Conservation (phyloP, 371 early-diverging fungal genomes). For the Polyrhizophydium stewartii region DNA sequence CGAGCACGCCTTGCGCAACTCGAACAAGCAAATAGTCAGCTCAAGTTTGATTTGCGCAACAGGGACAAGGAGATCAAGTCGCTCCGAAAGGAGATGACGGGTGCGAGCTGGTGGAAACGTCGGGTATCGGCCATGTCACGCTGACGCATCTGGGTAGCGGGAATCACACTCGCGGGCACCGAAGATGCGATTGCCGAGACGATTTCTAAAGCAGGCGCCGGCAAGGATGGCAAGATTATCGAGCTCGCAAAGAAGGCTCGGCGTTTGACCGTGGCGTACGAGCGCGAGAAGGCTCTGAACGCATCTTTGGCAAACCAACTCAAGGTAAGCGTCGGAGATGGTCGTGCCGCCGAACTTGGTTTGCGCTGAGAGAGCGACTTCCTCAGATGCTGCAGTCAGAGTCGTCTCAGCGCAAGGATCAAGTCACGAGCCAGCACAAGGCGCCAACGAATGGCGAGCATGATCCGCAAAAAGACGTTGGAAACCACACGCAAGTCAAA, state of each 20-base stretch:
- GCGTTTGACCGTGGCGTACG: slow-evolving; percentile 24
- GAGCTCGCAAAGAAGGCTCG: slow-evolving; percentile 33
- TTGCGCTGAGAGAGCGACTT: no score
- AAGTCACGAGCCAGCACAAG: not conserved
- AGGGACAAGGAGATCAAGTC: slow-evolving; percentile 13
- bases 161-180: not conserved
- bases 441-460: not conserved
- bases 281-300: slow-evolving; percentile 18
- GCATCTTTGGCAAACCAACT: slow-evolving; percentile 13
- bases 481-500: slow-evolving; percentile 7
- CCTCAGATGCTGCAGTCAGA: not conserved
- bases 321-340: no score
- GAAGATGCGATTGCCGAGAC: not conserved
- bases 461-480: not conserved
- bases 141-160: not conserved
- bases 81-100: slow-evolving; percentile 12
- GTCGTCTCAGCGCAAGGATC: slow-evolving; percentile 1
- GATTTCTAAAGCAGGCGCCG: not conserved
- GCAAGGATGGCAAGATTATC: slow-evolving; percentile 25
- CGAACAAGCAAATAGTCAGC: not conserved
- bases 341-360: no score
- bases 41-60: not conserved
- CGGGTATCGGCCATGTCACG: no score
- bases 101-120: not conserved
- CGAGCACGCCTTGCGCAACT: not conserved